Evolutionary conservation across 108 stramenopile species (phyloP), one percentile per base, ranked within the genome.

Genomic region (Asterionellopsis glacialis): DNA sequence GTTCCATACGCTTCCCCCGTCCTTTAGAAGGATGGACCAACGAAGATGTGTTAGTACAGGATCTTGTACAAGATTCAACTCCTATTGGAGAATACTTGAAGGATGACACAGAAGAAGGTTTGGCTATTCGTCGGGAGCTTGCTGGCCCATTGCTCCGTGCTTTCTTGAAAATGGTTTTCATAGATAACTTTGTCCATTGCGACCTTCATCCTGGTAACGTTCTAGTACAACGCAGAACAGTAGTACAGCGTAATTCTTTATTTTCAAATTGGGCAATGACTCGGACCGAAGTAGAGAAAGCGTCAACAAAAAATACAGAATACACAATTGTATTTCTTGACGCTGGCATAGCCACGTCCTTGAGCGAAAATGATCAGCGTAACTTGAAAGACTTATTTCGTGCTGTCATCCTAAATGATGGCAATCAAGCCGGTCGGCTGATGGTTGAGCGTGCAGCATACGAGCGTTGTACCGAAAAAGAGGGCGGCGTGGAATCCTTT

Each of bases 101-200:
- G 25, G 88, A 95, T 64, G 61, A 74, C 21, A 68, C 72, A 45
- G 57, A 65, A 18, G 69, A 74, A 44, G 90, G 87, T 10, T 48
- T 74, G 53, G 45, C 57, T 18, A 57, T 72, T 13, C 73, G 75
- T 25, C 83, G 70, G 54, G 76, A 80, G 26, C 40, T 95, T 11
- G 94, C 88, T 5, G 79, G 75, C 9, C 85, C 85, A 22, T 62
- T 95, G 41, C 69, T 92, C 23, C 70, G 85, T 25, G 80, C 89
- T n/a, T 92, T 90, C 74, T 74, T 95, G 45, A 90, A 91, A 60
- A 95, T 95, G 94, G 89, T 93, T 0, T 95, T 93, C 45, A 55
- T 76, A 6, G 84, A 90, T 70, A 83, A 75, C 41, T 89, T 75
- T 48, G 57, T 80, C 1, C 79, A 87, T n/a, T 25, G 45, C 33